Percentiles rank a stretch among this genome's conserved stretches.
phyloP scores from a whole-genome alignment of 768 basidiomycete genomes.

The Podaxis carcinomalis region DNA sequence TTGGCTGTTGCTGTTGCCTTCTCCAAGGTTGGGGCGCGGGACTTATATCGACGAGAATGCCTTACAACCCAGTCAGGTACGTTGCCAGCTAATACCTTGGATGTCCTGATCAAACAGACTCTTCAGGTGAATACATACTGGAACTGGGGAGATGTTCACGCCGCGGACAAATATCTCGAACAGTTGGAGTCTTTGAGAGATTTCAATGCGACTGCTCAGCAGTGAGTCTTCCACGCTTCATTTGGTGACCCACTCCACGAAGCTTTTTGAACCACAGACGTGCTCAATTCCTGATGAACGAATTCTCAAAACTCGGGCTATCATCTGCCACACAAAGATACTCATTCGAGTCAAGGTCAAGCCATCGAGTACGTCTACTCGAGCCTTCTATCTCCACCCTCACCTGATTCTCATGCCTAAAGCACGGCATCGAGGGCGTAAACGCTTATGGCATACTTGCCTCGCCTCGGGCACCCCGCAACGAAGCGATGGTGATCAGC shows the following conservation, averaged over 20 bases:
- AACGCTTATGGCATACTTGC: conserved; percentile 82
- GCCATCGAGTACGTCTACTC: conserved; percentile 42
- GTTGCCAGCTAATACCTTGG: neutral
- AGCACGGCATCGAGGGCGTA: conserved; percentile 54
- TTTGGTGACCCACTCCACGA: neutral
- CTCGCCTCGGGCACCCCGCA: conserved; percentile 88
- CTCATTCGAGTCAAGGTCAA: conserved; percentile 37
- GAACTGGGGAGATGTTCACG: conserved; percentile 87
- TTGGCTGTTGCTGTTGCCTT: conserved; percentile 85
- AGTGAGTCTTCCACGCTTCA: conserved; percentile 46
- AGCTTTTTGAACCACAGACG: conserved; percentile 41
- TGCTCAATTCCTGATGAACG: conserved; percentile 51
- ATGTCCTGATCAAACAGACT: neutral
- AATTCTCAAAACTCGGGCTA: conserved; percentile 76
- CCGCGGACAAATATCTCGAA: conserved; percentile 77
- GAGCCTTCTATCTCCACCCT: neutral
- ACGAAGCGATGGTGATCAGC: conserved; percentile 87
- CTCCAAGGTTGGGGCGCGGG: conserved; percentile 52
- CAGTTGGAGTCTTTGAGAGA: conserved; percentile 61
- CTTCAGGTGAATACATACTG: conserved; percentile 85
- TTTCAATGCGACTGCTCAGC: conserved; percentile 58
- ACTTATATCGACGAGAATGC: conserved; percentile 97
- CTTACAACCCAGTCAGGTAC: conserved; percentile 85
- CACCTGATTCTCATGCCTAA: neutral
- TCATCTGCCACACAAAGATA: conserved; percentile 68